Evolutionary conservation across 768 basidiomycete species (phyloP), one percentile per base, ranked within the genome.

Genomic region (Xerocomellus chrysenteron): DNA sequence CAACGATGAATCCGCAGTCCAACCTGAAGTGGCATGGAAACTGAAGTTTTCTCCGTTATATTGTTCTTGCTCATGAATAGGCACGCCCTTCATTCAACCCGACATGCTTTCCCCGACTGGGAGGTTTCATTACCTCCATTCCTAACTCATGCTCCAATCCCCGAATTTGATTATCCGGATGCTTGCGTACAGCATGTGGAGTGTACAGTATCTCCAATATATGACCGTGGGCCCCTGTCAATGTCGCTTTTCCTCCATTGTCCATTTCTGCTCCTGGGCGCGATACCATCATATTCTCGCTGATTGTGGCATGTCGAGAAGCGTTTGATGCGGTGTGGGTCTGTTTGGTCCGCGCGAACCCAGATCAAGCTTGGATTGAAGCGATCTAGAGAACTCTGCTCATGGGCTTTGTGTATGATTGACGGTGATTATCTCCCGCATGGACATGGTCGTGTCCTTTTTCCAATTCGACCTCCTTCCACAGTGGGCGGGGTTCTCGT

Each of bases 361-460:
- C 53, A 58, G 53, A 60, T 54, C 54, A 55, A 12, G 33, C 24
- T 36, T 13, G 47, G 32, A 35, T 32, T 54, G 30, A 39, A 24
- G 35, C 33, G 52, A 65, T 64, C 50, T 50, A 16, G 33, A 26
- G 42, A 51, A 40, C 21, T 12, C 39, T 37, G 40, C 21, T 40
- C 47, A 13, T 55, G 46, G 24, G 40, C 41, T 30, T 43, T 47
- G 52, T 44, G 56, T 36, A 55, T 63, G 61, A 52, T 60, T 58
- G 45, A 64, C 65, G 65, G 65, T 67, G 62, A 66, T 66, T 66
- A 66, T 64, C 53, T 57, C 28, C 54, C 28, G 65, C 61, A 58
- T 50, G 65, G 55, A 28, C 41, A 28, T 50, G 42, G 49, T 17
- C 24, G 36, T 52, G 45, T 50, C 46, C 24, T 44, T 28, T 50